Percentiles rank a stretch among this genome's conserved stretches.
phyloP scores from a whole-genome alignment of 495 filamentous ascomycete genomes.

The Penicillium chermesinum region DNA sequence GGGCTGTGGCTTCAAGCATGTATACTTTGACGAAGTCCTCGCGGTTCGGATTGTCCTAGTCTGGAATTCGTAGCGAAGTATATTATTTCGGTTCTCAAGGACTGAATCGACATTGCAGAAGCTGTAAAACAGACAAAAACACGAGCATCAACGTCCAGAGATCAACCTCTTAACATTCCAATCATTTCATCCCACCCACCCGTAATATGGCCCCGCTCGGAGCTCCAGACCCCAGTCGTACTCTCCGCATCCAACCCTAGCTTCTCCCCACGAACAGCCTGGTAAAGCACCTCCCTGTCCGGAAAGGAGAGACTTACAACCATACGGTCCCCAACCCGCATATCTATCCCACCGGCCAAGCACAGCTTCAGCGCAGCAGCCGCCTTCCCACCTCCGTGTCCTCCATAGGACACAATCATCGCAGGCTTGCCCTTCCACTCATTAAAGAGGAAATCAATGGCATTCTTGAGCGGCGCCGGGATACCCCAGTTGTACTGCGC shows the following conservation, averaged over 20 bases:
- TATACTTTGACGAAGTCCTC: too few species aligned
- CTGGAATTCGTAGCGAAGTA: too few species aligned
- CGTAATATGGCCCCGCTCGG: not conserved
- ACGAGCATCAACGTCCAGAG: too few species aligned
- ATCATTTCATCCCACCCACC: not conserved
- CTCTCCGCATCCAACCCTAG: not conserved
- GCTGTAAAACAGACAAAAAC: too few species aligned
- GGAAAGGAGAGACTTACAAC: not conserved
- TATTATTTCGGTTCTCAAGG: too few species aligned
- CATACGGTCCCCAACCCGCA: not conserved
- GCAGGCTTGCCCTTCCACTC: not conserved
- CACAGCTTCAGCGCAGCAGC: not conserved
- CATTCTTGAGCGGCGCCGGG: not conserved
- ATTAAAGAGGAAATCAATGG: not conserved
- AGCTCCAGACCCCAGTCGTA: not conserved
- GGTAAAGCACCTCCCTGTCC: not conserved
- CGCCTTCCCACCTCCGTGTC: not conserved
- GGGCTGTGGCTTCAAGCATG: too few species aligned
- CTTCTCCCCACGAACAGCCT: not conserved
- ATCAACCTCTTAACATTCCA: not conserved
- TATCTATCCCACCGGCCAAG: not conserved
- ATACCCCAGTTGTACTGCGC: not conserved
- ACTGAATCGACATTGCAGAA: not conserved
- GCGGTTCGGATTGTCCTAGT: too few species aligned
- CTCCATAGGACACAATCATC: not conserved